Base-by-base conservation (phyloP, 306 rosid species). In the apple (Malus domestica) region DNA sequence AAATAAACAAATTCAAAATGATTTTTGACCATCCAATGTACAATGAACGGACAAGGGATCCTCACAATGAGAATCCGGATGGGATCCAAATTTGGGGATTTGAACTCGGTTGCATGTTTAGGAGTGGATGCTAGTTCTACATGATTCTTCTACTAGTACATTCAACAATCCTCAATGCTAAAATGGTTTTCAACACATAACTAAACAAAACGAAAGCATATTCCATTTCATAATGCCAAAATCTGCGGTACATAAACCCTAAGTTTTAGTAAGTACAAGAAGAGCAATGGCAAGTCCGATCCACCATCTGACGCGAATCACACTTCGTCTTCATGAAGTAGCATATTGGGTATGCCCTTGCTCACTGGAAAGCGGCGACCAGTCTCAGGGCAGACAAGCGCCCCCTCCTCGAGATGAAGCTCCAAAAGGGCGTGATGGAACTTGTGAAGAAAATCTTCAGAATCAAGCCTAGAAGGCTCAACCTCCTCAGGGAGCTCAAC, bases 291-390 rank as follows among this genome's bases (percentile, higher is more conserved):
- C 45, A 10, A 49, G 45, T 45, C 45, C 45, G 32, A 20, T 19
- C 29, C 32, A 64, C 44, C 44, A 30, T 23, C 15, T 42, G 44
- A 40, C 5, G 11, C n/a, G 14, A 68, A 44, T 92, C 91, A 95
- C 66, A 95, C 97, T 87, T 95, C 96, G 19, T 95, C 97, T 69
- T 92, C 98, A 22, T 92, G 99, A 60, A 95, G 97, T 67, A 92
- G 91, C 97, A 95, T 85, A 76, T 92, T 95, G 19, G 99, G 99
- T 57, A 90, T 92, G 1, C 99, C 97, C 81, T 92, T 95, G 6
- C 6, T 88, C 16, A 95, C 90, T 0, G 96, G 97, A 73, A 92
- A 95, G n/a, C 86, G 78, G 6, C 99, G 87, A 49, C 83, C 90
- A 1, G 97, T 89, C 81, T 92, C 90, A 0, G 97, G 97, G 68